Base-by-base conservation (phyloP, 495 filamentous ascomycete genomes). In the Penicillium arizonense region DNA sequence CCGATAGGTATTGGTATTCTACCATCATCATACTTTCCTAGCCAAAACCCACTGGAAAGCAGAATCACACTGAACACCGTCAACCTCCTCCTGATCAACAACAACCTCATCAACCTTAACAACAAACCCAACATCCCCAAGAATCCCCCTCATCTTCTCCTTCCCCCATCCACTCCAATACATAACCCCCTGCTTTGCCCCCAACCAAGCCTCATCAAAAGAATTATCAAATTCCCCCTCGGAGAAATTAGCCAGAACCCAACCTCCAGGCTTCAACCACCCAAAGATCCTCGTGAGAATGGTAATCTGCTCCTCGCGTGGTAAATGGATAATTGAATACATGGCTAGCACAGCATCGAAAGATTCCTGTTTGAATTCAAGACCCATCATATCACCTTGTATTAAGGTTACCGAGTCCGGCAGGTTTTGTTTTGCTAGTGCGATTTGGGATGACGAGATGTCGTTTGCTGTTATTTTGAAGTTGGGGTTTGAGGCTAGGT, bases 311-410 rank as follows among this genome's bases (percentile, higher is more conserved):
- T 80, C 72, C 3, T 53, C 50, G 5, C 74, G 62, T 4, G 75
- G 75, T 1, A 79, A 61, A 53, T 79, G 77, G 42, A 78, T 68
- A 30, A 78, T 62, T 4, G 71, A 70, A 46, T 75, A 77, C 51
- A 80, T 64, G 0, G 52, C 71, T 10, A 75, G 33, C 2, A 78
- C 74, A 1, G 73, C 75, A 45, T 71, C 59, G 47, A 78, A 72
- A 3, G 50, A 49, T 23, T 23, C 58, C 0, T 41, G 38, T 0
- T 36, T 23, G 55, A 78, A 75, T 7, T 56, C 9, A 0, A 80
- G 53, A 0, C 50, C 54, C 55, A 68, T 65, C 76, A 79, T 80
- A 47, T 79, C 76, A 2, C 65, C 68, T 18, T 69, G 43, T 13
- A 70, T 52, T 1, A 72, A 53, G 11, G 53, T 52, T 6, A 69